Percentiles rank a stretch among this genome's conserved stretches.
Evolutionary conservation across 495 filamentous ascomycete species (phyloP).

Genomic region (Elasticomyces elasticus): DNA sequence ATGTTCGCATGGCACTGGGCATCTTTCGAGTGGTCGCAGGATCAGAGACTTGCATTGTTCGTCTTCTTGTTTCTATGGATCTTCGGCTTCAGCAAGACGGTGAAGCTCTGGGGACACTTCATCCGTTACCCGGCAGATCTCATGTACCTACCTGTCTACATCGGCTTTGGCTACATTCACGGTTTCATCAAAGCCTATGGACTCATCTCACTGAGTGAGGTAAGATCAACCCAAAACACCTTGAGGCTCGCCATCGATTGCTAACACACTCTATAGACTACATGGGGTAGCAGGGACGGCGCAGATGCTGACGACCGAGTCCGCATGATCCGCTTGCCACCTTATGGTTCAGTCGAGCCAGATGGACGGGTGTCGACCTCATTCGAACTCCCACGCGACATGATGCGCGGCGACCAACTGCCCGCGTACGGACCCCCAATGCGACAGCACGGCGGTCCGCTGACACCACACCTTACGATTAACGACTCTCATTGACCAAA

Average conservation of each 20-base stretch:
- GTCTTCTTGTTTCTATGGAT: conserved; percentile 33
- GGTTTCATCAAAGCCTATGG: conserved; percentile 54
- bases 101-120: conserved; percentile 53
- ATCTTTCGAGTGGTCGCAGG: conserved; percentile 6
- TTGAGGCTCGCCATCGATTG: not conserved
- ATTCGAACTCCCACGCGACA: conserved; percentile 13
- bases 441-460: not conserved
- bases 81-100: conserved; percentile 42
- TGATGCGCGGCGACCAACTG: conserved; percentile 12
- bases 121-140: conserved; percentile 48
- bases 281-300: conserved; percentile 59
- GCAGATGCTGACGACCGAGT: conserved; percentile 52
- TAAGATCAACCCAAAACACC: conserved; percentile 22
- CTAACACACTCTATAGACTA: conserved; percentile 40
- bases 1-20: conserved; percentile 26
- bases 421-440: conserved; percentile 17
- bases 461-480: conserved; percentile 13
- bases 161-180: conserved; percentile 53
- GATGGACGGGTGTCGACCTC: conserved; percentile 16
- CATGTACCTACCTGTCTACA: conserved; percentile 42
- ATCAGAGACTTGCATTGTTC: conserved; percentile 4
- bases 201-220: conserved; percentile 41
- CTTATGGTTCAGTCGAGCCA: conserved; percentile 10
- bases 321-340: conserved; percentile 36
- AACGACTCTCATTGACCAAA: conserved; percentile 7